phyloP scores from a whole-genome alignment of 1,284 basidiomycete genomes.

The Ustilago nuda region DNA sequence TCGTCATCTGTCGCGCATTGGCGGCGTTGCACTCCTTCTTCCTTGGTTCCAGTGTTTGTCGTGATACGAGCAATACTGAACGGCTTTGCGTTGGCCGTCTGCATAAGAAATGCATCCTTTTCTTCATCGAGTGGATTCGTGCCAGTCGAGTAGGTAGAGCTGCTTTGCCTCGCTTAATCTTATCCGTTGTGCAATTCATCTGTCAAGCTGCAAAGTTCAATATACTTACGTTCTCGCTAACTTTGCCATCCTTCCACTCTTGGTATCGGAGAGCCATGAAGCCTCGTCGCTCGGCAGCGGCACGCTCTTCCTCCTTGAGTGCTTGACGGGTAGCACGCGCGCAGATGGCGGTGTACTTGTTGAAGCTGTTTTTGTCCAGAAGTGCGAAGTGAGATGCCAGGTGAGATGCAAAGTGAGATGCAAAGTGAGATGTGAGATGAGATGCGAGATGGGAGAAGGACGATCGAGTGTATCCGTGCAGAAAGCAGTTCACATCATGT shows the following conservation, averaged over 20 bases:
- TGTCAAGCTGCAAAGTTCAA: not conserved
- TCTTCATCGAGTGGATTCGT: too few relatives aligned
- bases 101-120: not conserved
- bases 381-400: not conserved
- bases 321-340: constrained; percentile 70
- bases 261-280: constrained; percentile 70
- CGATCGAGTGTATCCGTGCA: not conserved
- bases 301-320: constrained; percentile 71
- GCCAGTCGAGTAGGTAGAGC: too few relatives aligned
- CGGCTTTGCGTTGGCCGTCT: not conserved
- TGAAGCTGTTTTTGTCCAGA: constrained; percentile 67
- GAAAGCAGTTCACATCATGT: not conserved
- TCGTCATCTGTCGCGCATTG: not conserved
- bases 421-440: not conserved
- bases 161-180: not conserved
- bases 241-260: constrained; percentile 70
- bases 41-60: not conserved
- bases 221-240: constrained; percentile 66
- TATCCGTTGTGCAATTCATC: not conserved
- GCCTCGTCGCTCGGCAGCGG: constrained; percentile 69
- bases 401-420: not conserved
- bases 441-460: not conserved
- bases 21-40: not conserved
- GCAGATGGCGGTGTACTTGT: constrained; percentile 71
- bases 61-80: not conserved